These are phyloP conservation scores for Claviceps monticola DNA, from an alignment of 2,329 filamentous ascomycete genomes.

Conservation along the genomic window DNA sequence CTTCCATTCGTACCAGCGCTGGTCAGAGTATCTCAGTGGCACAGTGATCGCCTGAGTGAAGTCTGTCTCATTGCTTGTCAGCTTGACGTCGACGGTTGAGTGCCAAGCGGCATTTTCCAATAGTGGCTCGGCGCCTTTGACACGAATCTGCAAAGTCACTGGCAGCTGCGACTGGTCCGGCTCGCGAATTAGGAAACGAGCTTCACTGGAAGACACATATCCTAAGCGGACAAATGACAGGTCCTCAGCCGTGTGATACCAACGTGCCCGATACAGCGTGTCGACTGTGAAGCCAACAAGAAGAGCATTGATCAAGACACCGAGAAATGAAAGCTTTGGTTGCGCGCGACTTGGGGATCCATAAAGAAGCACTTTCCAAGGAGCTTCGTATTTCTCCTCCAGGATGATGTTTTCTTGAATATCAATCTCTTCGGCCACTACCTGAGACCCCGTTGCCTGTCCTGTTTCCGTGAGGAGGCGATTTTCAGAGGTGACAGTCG, in stretches of 20 bases:
- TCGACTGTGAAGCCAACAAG: conserved; percentile 61
- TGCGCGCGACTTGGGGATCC: conserved; percentile 66
- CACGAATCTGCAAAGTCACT: conserved; percentile 53
- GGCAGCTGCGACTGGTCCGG: conserved; percentile 64
- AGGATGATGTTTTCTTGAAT: conserved; percentile 50
- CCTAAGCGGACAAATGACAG: conserved; percentile 79
- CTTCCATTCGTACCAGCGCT: conserved; percentile 68
- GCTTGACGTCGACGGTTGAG: conserved; percentile 46
- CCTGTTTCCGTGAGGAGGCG: conserved; percentile 19
- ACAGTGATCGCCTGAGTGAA: conserved; percentile 63
- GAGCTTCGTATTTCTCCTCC: conserved; percentile 39
- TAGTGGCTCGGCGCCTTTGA: conserved; percentile 35
- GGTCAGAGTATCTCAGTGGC: conserved; percentile 47
- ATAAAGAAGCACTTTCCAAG: conserved; percentile 54
- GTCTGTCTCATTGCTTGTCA: conserved; percentile 64
- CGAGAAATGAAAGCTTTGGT: conserved; percentile 48
- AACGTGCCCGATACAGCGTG: conserved; percentile 58
- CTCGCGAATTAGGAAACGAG: conserved; percentile 73
- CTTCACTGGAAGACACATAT: conserved; percentile 68
- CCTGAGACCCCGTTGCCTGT: conserved; percentile 17
- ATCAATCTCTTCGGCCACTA: conserved; percentile 38
- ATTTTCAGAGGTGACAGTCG: conserved; percentile 17
- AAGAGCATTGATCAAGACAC: conserved; percentile 57
- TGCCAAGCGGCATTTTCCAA: conserved; percentile 52
- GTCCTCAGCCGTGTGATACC: conserved; percentile 57